Conservation (phyloP, 106 monocot genomes). For the Ottelia alismoides region DNA sequence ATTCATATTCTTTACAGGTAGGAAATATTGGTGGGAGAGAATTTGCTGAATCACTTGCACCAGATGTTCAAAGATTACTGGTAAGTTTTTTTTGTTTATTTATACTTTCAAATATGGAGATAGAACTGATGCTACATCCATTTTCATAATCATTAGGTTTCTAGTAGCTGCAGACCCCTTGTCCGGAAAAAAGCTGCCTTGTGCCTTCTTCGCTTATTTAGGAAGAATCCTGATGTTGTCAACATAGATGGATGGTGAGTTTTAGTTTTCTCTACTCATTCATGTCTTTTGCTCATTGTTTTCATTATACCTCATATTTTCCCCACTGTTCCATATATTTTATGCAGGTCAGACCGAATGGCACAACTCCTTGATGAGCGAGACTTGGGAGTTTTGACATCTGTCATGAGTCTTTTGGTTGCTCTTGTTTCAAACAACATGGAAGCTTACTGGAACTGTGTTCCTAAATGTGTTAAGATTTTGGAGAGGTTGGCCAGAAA, state of each 20-base stretch:
- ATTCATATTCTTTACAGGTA: constrained; percentile 52
- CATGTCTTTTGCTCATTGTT: background rate
- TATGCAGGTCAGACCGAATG: constrained; percentile 89
- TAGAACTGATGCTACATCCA: background rate
- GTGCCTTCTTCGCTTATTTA: constrained; percentile 85
- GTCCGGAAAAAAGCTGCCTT: constrained; percentile 96
- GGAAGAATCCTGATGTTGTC: constrained; percentile 94
- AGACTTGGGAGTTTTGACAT: constrained; percentile 91
- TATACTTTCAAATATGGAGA: background rate
- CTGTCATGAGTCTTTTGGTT: constrained; percentile 96
- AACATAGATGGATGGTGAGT: constrained; percentile 94
- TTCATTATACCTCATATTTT: constrained; percentile 1
- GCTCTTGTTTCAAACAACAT: constrained; percentile 76
- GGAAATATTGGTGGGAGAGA: constrained; percentile 95
- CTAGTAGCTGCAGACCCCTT: constrained; percentile 89
- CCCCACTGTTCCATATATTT: constrained; percentile 1
- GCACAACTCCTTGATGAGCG: constrained; percentile 96
- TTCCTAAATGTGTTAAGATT: constrained; percentile 93
- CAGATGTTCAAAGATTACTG: constrained; percentile 94
- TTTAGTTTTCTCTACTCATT: background rate
- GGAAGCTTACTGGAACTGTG: constrained; percentile 96
- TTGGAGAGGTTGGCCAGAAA: constrained; percentile 82
- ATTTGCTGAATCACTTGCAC: constrained; percentile 91
- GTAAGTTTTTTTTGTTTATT: constrained; percentile 31
- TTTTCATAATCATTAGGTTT: constrained; percentile 35